These are phyloP conservation scores for Chrysopogon serrulatus DNA, from an alignment of 176 grass and related monocot genomes.

Conservation along the genomic window DNA sequence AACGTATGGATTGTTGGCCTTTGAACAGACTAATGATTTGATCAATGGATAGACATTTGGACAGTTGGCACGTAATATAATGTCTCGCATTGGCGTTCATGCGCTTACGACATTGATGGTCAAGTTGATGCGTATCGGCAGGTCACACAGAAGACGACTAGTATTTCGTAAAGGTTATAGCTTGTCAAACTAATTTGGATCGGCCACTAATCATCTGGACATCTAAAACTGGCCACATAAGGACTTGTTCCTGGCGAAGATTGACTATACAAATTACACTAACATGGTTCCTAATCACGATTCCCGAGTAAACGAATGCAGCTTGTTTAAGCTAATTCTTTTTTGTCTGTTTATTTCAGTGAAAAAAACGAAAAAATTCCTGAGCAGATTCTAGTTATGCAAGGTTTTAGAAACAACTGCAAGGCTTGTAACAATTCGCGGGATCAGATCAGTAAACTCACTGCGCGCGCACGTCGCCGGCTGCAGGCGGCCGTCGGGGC, in stretches of 20 bases:
- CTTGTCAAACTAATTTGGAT: background rate
- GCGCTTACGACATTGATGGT: background rate
- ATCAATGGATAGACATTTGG: background rate
- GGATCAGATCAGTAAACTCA: slow-evolving; percentile 1
- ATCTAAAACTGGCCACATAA: no score
- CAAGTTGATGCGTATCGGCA: background rate
- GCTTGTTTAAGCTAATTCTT: no score
- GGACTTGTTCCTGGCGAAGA: no score
- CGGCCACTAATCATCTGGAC: no score
- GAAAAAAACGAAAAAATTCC: no score
- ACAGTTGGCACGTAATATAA: background rate
- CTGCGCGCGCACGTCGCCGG: slow-evolving; percentile 12
- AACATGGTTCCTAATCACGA: no score
- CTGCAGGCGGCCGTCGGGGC: slow-evolving; percentile 2
- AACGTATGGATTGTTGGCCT: background rate
- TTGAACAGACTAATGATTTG: background rate
- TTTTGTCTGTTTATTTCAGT: no score
- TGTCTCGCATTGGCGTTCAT: background rate
- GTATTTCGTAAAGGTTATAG: background rate
- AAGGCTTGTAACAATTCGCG: background rate
- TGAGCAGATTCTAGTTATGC: background rate
- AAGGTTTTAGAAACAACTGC: background rate
- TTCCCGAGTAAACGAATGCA: no score
- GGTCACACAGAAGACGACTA: background rate
- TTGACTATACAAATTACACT: no score